A percentile compares a stretch with the other conserved stretches of the same genome.
These are phyloP conservation scores for Rhizoctonia solani DNA, from an alignment of 1,284 basidiomycete species.

Conservation along the genomic window DNA sequence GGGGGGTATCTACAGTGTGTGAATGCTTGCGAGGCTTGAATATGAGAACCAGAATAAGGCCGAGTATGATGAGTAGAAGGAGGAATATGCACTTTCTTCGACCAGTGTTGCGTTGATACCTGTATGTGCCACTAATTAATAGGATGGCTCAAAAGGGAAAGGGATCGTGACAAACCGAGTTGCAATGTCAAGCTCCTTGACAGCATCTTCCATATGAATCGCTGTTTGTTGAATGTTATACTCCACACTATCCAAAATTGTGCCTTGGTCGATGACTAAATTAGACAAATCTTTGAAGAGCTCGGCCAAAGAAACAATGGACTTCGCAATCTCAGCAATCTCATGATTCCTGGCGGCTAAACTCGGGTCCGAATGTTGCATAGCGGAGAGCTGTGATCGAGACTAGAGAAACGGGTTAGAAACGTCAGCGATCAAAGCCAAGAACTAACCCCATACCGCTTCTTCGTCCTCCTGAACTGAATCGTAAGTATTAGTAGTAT, in stretches of 20 bases:
- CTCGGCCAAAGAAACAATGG: constrained; percentile 89
- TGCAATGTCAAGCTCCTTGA: constrained; percentile 81
- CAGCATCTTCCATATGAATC: constrained; percentile 79
- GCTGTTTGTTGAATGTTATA: constrained; percentile 96
- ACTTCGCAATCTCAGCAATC: constrained; percentile 88
- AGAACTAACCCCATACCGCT: constrained; percentile 52
- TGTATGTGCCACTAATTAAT: constrained; percentile 46
- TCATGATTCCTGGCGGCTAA: constrained; percentile 74
- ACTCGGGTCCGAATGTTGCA: constrained; percentile 52
- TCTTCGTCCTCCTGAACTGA: constrained; percentile 85
- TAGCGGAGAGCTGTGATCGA: constrained; percentile 44
- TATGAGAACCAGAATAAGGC: constrained; percentile 76
- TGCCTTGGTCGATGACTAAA: constrained; percentile 97
- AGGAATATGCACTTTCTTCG: constrained; percentile 92
- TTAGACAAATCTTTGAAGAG: constrained; percentile 93
- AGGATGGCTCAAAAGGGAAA: constrained; percentile 1
- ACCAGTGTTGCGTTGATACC: constrained; percentile 92
- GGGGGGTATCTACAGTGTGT: not conserved
- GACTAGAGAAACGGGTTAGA: constrained; percentile 40
- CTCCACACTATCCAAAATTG: constrained; percentile 93
- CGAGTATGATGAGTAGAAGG: constrained; percentile 85
- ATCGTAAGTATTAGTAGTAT: constrained; percentile 76
- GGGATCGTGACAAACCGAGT: constrained; percentile 58
- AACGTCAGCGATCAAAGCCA: constrained; percentile 18
- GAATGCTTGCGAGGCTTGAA: constrained; percentile 68